Evolutionary conservation across 768 basidiomycete species (phyloP).

Genomic region (Mrakia hoshinonis): DNA sequence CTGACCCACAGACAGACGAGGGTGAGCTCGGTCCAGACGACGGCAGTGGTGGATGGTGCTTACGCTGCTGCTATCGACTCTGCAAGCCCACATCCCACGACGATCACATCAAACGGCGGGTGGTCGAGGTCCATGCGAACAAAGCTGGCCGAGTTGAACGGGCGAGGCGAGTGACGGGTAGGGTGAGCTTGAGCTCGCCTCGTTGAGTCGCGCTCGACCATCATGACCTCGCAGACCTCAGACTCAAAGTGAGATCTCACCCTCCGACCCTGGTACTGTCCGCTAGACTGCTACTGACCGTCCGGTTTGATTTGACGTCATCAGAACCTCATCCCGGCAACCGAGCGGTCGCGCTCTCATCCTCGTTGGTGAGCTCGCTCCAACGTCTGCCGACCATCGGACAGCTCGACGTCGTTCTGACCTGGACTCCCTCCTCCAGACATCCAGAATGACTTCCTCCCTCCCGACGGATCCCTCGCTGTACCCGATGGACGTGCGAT

Average conservation of each 20-base stretch:
- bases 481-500: slow-evolving; percentile 56
- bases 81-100: slow-evolving; percentile 50
- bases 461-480: slow-evolving; percentile 57
- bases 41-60: slow-evolving; percentile 39
- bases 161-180: too few species aligned
- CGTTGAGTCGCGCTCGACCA: too few species aligned
- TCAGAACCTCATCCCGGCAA: too few species aligned
- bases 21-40: not conserved
- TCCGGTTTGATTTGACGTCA: too few species aligned
- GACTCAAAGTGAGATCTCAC: not conserved
- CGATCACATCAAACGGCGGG: slow-evolving; percentile 42
- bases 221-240: not conserved
- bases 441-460: slow-evolving; percentile 76
- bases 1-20: slow-evolving; percentile 44
- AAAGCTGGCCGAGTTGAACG: not conserved
- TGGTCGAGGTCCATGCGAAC: slow-evolving; percentile 26
- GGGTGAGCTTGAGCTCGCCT: not conserved
- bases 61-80: slow-evolving; percentile 85
- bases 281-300: too few species aligned
- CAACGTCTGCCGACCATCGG: too few species aligned
- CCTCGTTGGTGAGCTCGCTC: slow-evolving; percentile 20
- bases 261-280: too few species aligned
- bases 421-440: slow-evolving; percentile 41
- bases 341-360: not conserved
- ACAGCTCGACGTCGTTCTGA: not conserved